Base-by-base conservation (phyloP, 805 yeast genomes). In the Ogataea populi-albae region DNA sequence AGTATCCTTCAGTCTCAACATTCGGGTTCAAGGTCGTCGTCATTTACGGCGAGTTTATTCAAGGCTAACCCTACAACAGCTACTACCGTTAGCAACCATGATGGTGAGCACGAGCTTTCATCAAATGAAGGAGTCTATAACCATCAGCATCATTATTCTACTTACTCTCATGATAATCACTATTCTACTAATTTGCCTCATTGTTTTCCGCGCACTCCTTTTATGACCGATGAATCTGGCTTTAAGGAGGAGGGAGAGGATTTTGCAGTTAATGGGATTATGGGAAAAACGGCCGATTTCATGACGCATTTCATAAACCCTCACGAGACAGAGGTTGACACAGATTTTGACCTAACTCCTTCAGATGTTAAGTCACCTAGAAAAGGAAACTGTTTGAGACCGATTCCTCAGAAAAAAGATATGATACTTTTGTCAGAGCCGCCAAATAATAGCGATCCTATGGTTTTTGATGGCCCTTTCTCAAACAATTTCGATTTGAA, bases 401-500 rank as follows among this genome's bases (percentile, higher is more conserved):
- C 52, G 5, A 4, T 26, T 12, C 40, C 48, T 14, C 28, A 32
- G 5, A 41, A 41, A 30, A 43, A 46, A 15, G 40, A 39, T 26
- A 17, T 36, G 4, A 34, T 41, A 10, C 26, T 17, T 10, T 21
- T 23, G 21, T 29, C 32, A 5, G 30, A 27, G 21, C 8, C 16
- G 14, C 8, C 8, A 8, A 12, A 25, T 25, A 12, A 12, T 7
- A 17, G 17, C 15, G 16, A 27, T 5, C 19, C 39, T n/a, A 23
- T 29, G 27, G 33, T 17, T 6, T 8, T 40, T 14, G 45, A 40
- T 22, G 41, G 32, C 27, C 26, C 43, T 14, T 19, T 37, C 30
- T 25, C 34, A 14, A 31, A 34, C 37, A 43, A 54, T 32, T 77
- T 81, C 45, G 82, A 81, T 35, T 64, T 82, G 40, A 77, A 74